Conservation (phyloP, 208 protist species). For the Leishmania amazonensis region DNA sequence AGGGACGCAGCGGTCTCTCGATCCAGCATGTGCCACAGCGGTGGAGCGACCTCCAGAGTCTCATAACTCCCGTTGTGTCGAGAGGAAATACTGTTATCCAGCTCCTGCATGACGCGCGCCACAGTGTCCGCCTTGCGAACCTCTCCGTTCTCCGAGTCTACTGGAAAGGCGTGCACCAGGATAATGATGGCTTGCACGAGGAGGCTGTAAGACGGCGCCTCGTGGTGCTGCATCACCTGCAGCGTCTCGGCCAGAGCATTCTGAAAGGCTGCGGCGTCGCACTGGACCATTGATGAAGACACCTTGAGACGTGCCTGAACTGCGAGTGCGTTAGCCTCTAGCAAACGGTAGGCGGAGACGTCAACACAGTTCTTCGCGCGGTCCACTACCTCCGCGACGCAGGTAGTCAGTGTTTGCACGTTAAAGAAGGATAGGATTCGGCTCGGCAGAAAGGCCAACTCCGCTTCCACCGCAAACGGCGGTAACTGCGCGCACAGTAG, state of each 20-base stretch:
- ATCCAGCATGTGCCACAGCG: conserved; percentile 20
- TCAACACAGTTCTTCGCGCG: conserved; percentile 24
- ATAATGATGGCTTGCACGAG: conserved; percentile 14
- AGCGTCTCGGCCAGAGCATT: conserved; percentile 13
- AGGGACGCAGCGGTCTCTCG: background rate
- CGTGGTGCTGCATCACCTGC: conserved; percentile 29
- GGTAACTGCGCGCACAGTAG: conserved; percentile 26
- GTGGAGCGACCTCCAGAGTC: background rate
- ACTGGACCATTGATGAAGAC: background rate
- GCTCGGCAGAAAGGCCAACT: conserved; percentile 16
- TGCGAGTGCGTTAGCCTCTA: conserved; percentile 32
- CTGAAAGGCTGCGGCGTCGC: conserved; percentile 9
- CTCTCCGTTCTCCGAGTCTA: background rate
- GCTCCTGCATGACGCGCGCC: conserved; percentile 7
- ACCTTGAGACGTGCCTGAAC: conserved; percentile 5
- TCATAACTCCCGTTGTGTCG: background rate
- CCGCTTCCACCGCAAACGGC: background rate
- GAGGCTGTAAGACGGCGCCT: conserved; percentile 18
- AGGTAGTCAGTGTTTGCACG: background rate
- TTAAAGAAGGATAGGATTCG: conserved; percentile 27
- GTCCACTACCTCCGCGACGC: conserved; percentile 10
- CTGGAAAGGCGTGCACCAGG: conserved; percentile 25
- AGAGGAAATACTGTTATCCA: background rate
- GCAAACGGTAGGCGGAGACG: conserved; percentile 23
- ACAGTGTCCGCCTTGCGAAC: background rate